phyloP scores from a whole-genome alignment of 176 grass and related monocot genomes.

The Cenchrus purpureus region DNA sequence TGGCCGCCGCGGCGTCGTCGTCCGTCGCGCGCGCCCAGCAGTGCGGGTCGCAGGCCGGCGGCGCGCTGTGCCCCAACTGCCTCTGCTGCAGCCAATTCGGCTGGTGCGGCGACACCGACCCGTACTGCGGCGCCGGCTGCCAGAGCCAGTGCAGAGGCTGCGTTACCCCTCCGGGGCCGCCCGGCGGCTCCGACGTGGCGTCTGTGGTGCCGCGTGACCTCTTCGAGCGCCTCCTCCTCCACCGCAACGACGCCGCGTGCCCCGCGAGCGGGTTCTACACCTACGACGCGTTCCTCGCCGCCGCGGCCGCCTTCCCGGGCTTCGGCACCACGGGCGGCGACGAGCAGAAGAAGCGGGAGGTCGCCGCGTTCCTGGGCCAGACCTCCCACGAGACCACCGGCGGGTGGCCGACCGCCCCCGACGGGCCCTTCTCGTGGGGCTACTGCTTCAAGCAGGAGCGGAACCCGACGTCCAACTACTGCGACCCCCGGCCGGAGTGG shows the following conservation, averaged over 20 bases:
- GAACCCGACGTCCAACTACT: slow-evolving; percentile 25
- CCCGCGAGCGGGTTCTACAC: slow-evolving; percentile 60
- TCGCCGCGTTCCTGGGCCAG: slow-evolving; percentile 64
- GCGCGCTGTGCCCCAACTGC: slow-evolving; percentile 24
- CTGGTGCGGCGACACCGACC: slow-evolving; percentile 5
- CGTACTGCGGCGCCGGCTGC: slow-evolving; percentile 32
- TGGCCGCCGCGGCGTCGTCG: neutral
- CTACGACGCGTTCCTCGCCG: slow-evolving; percentile 59
- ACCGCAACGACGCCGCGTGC: slow-evolving; percentile 53
- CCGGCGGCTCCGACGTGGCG: neutral
- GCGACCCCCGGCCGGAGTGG: slow-evolving; percentile 30
- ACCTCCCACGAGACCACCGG: slow-evolving; percentile 72
- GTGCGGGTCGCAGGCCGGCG: slow-evolving; percentile 44
- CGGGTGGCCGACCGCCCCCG: slow-evolving; percentile 44
- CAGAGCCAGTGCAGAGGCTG: neutral
- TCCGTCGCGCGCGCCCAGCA: neutral
- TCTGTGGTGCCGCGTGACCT: slow-evolving; percentile 46
- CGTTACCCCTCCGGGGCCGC: neutral
- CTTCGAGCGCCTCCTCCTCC: slow-evolving; percentile 63
- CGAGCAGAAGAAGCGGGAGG: slow-evolving; percentile 34
- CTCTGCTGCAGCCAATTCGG: slow-evolving; percentile 46
- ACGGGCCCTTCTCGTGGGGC: slow-evolving; percentile 48
- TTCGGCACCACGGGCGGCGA: slow-evolving; percentile 38
- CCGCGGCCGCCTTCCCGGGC: slow-evolving; percentile 38
- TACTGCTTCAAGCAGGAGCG: slow-evolving; percentile 54